Conservation (phyloP, 371 early-diverging fungal genomes). For the Mucor lusitanicus region DNA sequence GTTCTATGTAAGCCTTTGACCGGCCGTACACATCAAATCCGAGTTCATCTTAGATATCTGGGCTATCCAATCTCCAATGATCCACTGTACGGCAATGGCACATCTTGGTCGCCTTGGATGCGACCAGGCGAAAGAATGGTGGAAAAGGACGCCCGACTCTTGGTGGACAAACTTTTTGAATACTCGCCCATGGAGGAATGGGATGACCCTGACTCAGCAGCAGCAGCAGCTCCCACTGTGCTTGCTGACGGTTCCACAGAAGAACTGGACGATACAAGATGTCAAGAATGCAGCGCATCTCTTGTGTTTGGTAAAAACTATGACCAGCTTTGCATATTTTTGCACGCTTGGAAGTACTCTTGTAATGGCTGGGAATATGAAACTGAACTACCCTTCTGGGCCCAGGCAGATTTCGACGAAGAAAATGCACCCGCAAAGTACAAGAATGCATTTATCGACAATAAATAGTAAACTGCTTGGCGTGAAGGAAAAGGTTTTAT, state of each 20-base stretch:
- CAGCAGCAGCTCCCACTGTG: too few relatives aligned
- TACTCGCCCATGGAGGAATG: slow-evolving; percentile 32
- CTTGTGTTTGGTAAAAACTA: slow-evolving; percentile 68
- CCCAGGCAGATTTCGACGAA: slow-evolving; percentile 42
- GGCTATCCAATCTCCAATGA: slow-evolving; percentile 98
- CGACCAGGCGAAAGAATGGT: slow-evolving; percentile 26
- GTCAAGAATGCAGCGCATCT: slow-evolving; percentile 54
- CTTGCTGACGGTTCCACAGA: neutral
- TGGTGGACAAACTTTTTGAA: slow-evolving; percentile 29
- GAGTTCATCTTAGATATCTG: slow-evolving; percentile 96
- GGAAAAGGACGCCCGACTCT: slow-evolving; percentile 17
- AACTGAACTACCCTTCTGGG: slow-evolving; percentile 84
- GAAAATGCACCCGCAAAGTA: slow-evolving; percentile 17
- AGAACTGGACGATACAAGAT: slow-evolving; percentile 21
- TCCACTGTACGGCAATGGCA: slow-evolving; percentile 79
- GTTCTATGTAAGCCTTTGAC: slow-evolving; percentile 85
- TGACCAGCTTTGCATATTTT: slow-evolving; percentile 81
- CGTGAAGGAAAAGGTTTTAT: neutral
- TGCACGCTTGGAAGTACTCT: slow-evolving; percentile 82
- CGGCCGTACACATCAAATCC: slow-evolving; percentile 99
- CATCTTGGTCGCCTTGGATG: slow-evolving; percentile 68
- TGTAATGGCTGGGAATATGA: slow-evolving; percentile 73
- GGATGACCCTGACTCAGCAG: slow-evolving; percentile 10
- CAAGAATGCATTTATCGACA: slow-evolving; percentile 1
- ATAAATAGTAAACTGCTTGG: neutral